Conservation (phyloP, 1,284 basidiomycete species). For the Agroathelia rolfsii region DNA sequence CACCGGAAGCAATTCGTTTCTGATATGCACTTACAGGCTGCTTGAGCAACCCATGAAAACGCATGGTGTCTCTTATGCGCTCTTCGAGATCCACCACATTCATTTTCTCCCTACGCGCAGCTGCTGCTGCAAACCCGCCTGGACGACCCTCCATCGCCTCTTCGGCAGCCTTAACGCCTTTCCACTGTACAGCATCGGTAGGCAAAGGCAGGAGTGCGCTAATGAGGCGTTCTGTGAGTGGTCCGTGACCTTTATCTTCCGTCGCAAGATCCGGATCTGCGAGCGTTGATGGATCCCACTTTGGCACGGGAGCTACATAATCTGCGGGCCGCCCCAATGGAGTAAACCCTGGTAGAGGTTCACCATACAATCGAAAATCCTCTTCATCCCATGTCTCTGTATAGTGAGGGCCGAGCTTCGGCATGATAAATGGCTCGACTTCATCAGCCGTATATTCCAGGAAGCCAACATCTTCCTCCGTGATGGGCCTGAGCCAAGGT, state of each 20-base stretch:
- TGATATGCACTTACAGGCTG: slow-evolving; percentile 36
- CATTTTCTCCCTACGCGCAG: slow-evolving; percentile 59
- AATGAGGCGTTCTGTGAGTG: slow-evolving; percentile 71
- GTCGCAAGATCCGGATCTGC: slow-evolving; percentile 48
- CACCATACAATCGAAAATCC: slow-evolving; percentile 51
- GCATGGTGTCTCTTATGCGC: slow-evolving; percentile 60
- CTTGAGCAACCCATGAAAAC: slow-evolving; percentile 56
- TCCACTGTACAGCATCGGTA: slow-evolving; percentile 54
- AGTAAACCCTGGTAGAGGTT: slow-evolving; percentile 30
- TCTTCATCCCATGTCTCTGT: slow-evolving; percentile 87
- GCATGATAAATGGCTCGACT: slow-evolving; percentile 77
- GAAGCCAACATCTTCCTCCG: slow-evolving; percentile 87
- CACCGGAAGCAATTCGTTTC: slow-evolving; percentile 1
- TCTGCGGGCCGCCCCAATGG: slow-evolving; percentile 21
- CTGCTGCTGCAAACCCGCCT: slow-evolving; percentile 62
- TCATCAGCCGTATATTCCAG: slow-evolving; percentile 84
- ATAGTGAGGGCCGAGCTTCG: slow-evolving; percentile 84
- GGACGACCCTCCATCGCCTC: slow-evolving; percentile 76
- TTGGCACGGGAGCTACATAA: slow-evolving; percentile 37
- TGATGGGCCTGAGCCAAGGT: slow-evolving; percentile 75
- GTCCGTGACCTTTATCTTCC: slow-evolving; percentile 72
- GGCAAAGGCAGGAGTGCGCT: slow-evolving; percentile 67
- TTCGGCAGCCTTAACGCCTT: slow-evolving; percentile 67
- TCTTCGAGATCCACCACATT: slow-evolving; percentile 65
- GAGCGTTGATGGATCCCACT: slow-evolving; percentile 68